A percentile compares a stretch with the other conserved stretches of the same genome.
Conservation (phyloP, 108 stramenopile species). For the Stephanodiscus minutulus region DNA sequence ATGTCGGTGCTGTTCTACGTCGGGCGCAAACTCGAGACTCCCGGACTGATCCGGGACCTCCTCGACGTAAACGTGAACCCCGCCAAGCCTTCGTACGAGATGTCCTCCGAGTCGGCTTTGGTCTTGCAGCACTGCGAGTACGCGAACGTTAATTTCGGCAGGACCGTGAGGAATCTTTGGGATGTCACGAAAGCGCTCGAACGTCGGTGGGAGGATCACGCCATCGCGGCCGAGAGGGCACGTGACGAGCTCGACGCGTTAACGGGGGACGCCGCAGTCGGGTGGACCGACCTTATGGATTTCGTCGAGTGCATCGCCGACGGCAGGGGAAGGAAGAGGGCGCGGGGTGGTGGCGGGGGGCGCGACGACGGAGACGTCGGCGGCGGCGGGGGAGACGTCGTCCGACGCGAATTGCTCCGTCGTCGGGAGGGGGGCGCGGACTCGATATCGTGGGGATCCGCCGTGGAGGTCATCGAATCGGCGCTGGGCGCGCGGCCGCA, state of each 20-base stretch:
- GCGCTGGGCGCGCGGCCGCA: conserved; percentile 29
- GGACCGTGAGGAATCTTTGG: conserved; percentile 79
- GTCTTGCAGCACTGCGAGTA: conserved; percentile 92
- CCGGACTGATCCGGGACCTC: conserved; percentile 74
- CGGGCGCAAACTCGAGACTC: conserved; percentile 85
- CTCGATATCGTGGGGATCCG: conserved; percentile 32
- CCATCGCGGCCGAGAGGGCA: conserved; percentile 70
- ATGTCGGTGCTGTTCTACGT: conserved; percentile 91
- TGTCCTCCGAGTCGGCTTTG: conserved; percentile 90
- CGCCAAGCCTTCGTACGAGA: conserved; percentile 92
- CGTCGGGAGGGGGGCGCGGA: neutral
- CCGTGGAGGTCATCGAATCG: conserved; percentile 26
- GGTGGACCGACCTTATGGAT: conserved; percentile 50
- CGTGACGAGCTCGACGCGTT: conserved; percentile 65
- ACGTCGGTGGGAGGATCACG: conserved; percentile 73
- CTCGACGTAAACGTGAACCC: conserved; percentile 84
- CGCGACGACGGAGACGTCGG: conserved; percentile 5
- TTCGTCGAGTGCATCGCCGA: conserved; percentile 55
- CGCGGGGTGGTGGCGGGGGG: conserved; percentile 24
- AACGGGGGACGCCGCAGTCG: conserved; percentile 39
- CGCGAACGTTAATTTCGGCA: conserved; percentile 64
- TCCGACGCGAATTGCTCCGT: conserved; percentile 9
- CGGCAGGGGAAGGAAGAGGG: conserved; percentile 55
- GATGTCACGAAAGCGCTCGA: conserved; percentile 66
- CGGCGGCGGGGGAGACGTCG: conserved; percentile 11